Evolutionary conservation across 1,139 yeast genomes (phyloP), one percentile per base, ranked within the genome.

Genomic region (Yamadazyma atmosphaerica): DNA sequence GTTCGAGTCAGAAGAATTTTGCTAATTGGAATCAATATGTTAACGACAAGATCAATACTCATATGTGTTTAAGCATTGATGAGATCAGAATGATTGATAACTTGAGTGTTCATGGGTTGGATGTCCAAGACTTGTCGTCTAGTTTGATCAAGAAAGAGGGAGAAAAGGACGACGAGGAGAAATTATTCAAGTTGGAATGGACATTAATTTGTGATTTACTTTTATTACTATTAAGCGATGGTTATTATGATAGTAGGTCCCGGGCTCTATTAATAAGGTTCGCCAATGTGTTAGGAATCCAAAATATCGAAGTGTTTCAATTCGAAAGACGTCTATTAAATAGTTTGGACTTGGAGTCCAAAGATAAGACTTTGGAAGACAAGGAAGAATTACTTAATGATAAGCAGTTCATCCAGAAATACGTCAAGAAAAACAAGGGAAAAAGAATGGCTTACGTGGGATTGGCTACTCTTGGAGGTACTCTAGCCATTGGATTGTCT

Each of bases 381-480:
- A 83, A 79, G 36, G 83, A 78, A 44, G 95, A 89, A 52, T 75
- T 78, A 7, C 78, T 95, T 79, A 79, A 82, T 45, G 96, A 90
- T 54, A 68, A 72, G 16, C 82, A 81, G 45, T 76, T 87, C 44
- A 75, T 86, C 55, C 84, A 85, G 37, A 74, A 74, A 34, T 79
- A 95, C 47, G 75, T 87, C 27, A 85, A 79, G 53, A 74, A 70
- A 50, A 80, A 83, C 34, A 74, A 74, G 47, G 78, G 76, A 45
- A 83, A 75, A 54, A 83, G 92, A 52, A 68, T 87, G 58, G 85
- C 90, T 41, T 88, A 87, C 55, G 88, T 94, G 47, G 98, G 98
- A 0, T 66, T 94, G 40, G 99, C 98, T 0, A 92, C 98, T 3
- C 73, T 90, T n/a, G 98, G 98, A 12, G 99, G 99, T 1, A 90